Conservation (phyloP, 2,329 filamentous ascomycete species). For the Fusarium tricinctum region DNA sequence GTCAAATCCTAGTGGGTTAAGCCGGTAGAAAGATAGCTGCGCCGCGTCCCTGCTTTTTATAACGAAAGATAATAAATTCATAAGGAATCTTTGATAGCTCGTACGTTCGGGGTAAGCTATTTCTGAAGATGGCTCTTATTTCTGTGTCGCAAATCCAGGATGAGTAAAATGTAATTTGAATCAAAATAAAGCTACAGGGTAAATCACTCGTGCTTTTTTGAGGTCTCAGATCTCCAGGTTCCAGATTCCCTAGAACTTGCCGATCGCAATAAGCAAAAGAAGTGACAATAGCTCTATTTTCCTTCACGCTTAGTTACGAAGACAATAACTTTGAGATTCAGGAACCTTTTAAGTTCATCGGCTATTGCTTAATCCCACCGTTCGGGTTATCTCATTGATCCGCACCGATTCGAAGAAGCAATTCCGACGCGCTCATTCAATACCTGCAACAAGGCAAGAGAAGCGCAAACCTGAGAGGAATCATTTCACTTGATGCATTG, state of each 20-base stretch:
- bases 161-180: neutral
- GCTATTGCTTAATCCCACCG: neutral
- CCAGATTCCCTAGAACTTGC: neutral
- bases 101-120: neutral
- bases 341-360: neutral
- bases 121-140: too few relatives aligned
- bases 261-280: neutral
- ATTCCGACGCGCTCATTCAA: slow-evolving; percentile 17
- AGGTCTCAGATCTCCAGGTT: neutral
- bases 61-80: too few relatives aligned
- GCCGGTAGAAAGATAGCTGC: too few relatives aligned
- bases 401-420: slow-evolving; percentile 35
- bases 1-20: too few relatives aligned
- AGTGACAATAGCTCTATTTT: neutral
- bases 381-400: slow-evolving; percentile 23
- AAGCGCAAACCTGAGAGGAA: slow-evolving; percentile 6
- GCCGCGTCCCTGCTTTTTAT: too few relatives aligned
- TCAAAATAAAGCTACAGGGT: neutral
- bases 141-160: too few relatives aligned
- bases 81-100: neutral
- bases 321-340: neutral
- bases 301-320: neutral
- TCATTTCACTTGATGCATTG: neutral
- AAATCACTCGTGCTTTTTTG: neutral
- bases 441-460: neutral